Evolutionary conservation across 371 early-diverging fungal species (phyloP).

Genomic region (Mucor piriformis): DNA sequence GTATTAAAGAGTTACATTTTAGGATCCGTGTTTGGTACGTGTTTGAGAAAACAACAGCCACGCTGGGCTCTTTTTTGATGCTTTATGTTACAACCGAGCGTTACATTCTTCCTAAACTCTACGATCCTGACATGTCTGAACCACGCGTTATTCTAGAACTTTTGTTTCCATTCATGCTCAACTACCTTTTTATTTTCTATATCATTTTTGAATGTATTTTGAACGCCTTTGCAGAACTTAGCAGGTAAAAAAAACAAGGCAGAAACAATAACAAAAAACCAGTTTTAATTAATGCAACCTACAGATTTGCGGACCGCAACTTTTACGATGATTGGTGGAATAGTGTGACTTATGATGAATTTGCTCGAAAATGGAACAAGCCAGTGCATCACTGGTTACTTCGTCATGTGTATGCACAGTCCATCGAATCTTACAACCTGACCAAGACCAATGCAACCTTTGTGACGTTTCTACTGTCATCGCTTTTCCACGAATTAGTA

Average conservation of each 20-base stretch:
- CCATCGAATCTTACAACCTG: conserved; percentile 75
- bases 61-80: conserved; percentile 79
- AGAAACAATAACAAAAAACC: neutral
- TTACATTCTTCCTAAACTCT: conserved; percentile 82
- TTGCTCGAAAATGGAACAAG: conserved; percentile 98
- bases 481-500: conserved; percentile 90
- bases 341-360: conserved; percentile 89
- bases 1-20: no score
- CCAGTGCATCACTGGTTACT: conserved; percentile 96
- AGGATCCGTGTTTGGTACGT: conserved; percentile 89
- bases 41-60: conserved; percentile 81
- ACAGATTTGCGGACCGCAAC: conserved; percentile 92
- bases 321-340: conserved; percentile 99
- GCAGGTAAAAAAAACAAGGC: conserved; percentile 52
- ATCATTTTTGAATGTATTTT: conserved; percentile 96
- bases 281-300: neutral
- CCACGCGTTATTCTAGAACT: conserved; percentile 67
- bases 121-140: conserved; percentile 60
- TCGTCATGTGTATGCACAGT: conserved; percentile 89
- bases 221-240: conserved; percentile 96
- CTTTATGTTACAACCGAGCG: conserved; percentile 87
- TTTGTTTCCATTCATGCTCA: conserved; percentile 86
- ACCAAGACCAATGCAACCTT: conserved; percentile 77
- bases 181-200: conserved; percentile 90
- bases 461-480: conserved; percentile 87